Percentiles rank a stretch among this genome's conserved stretches.
phyloP scores from a whole-genome alignment of 2,329 filamentous ascomycete genomes.

The Aspergillus spinulosporus region DNA sequence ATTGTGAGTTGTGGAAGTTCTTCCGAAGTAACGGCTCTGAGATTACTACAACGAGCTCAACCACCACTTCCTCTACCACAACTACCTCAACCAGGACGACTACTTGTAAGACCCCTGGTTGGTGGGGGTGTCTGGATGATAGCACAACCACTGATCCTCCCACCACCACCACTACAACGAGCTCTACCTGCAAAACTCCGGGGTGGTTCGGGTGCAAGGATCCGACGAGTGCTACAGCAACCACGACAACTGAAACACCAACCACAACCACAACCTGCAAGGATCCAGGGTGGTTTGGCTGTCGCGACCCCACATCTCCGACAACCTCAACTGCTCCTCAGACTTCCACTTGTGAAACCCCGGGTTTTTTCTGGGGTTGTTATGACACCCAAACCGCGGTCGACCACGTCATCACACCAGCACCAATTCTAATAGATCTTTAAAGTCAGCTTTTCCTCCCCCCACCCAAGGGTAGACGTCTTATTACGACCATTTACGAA shows the following conservation, averaged over 20 bases:
- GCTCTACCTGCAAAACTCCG: constrained; percentile 43
- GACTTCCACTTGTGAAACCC: constrained; percentile 48
- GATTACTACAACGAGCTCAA: constrained; percentile 52
- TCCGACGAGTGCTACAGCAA: constrained; percentile 29
- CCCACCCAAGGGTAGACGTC: neutral
- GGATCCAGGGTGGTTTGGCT: constrained; percentile 39
- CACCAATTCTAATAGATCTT: constrained; percentile 6
- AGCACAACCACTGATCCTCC: constrained; percentile 32
- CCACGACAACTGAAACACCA: constrained; percentile 20
- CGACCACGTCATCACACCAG: constrained; percentile 35
- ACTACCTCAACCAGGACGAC: constrained; percentile 65
- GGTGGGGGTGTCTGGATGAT: constrained; percentile 40
- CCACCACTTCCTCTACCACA: constrained; percentile 6
- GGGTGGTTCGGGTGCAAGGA: constrained; percentile 49
- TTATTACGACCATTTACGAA: constrained; percentile 11
- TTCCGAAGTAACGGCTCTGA: constrained; percentile 89
- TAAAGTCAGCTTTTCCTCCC: neutral
- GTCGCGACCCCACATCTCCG: constrained; percentile 30
- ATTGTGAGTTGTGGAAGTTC: constrained; percentile 93
- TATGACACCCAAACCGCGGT: constrained; percentile 41
- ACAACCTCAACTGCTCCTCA: constrained; percentile 18
- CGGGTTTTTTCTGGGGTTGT: constrained; percentile 61
- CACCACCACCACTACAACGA: constrained; percentile 36
- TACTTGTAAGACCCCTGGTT: constrained; percentile 62
- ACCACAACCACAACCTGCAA: constrained; percentile 27